Conservation (phyloP, 192 early-diverging fungal genomes). For the Borealophlyctis nickersoniae region DNA sequence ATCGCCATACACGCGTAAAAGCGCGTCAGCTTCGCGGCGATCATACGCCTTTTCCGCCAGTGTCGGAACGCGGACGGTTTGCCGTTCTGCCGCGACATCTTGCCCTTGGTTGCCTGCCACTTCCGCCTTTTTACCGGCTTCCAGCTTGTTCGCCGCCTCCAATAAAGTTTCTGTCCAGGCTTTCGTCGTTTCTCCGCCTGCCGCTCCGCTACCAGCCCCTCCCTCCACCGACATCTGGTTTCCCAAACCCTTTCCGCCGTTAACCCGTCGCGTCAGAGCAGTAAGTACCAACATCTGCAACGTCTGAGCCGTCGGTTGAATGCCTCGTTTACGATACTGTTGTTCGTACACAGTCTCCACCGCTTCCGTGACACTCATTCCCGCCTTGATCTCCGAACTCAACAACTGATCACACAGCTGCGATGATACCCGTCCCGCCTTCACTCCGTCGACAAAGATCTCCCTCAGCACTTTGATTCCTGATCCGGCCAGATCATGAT, state of each 20-base stretch:
- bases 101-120: no score
- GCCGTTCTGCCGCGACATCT: no score
- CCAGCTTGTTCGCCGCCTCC: no score
- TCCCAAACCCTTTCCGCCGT: neutral
- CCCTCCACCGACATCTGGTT: neutral
- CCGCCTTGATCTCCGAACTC: conserved; percentile 5
- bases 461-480: neutral
- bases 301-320: conserved; percentile 1
- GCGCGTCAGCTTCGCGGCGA: neutral
- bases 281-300: conserved; percentile 9
- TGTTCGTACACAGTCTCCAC: conserved; percentile 3
- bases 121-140: no score
- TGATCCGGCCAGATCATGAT: neutral
- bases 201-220: no score
- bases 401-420: conserved; percentile 2
- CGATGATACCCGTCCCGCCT: neutral
- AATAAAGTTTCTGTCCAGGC: no score
- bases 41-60: no score
- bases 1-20: conserved; percentile 5
- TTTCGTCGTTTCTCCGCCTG: no score
- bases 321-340: neutral
- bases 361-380: neutral
- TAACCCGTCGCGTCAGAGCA: neutral
- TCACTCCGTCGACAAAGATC: conserved; percentile 12
- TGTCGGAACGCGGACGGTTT: no score